phyloP scores from a whole-genome alignment of 129 eudicot species.

The Oenanthe sinensis region DNA sequence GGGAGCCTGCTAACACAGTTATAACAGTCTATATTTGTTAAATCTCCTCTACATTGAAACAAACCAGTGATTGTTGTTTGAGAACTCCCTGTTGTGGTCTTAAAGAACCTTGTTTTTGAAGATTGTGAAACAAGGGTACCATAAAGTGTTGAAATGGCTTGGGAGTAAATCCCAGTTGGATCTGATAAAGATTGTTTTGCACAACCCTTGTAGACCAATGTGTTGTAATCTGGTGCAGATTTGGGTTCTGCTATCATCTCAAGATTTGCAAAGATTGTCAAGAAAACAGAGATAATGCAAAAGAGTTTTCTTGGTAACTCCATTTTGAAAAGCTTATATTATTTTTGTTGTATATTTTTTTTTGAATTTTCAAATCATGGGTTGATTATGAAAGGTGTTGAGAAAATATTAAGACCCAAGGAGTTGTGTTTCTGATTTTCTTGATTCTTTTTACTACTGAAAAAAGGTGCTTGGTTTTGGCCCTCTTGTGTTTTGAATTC shows the following conservation, averaged over 20 bases:
- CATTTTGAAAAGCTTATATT: slow-evolving; percentile 10
- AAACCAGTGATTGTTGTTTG: slow-evolving; percentile 62
- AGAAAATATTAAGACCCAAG: slow-evolving; percentile 13
- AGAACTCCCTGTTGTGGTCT: slow-evolving; percentile 53
- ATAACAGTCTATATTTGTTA: slow-evolving; percentile 62
- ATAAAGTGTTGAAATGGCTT: slow-evolving; percentile 60
- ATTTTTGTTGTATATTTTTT: neutral
- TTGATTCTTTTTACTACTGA: neutral
- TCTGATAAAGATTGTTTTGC: slow-evolving; percentile 65
- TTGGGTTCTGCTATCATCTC: slow-evolving; percentile 18
- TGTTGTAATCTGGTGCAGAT: slow-evolving; percentile 47
- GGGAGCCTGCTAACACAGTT: slow-evolving; percentile 67
- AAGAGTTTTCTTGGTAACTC: slow-evolving; percentile 12
- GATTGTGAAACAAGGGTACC: slow-evolving; percentile 70
- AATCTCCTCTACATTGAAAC: slow-evolving; percentile 85
- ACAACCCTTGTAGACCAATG: slow-evolving; percentile 82
- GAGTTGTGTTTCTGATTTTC: neutral
- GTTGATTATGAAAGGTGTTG: slow-evolving; percentile 5
- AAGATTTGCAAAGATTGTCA: slow-evolving; percentile 11
- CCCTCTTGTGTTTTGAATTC: slow-evolving; percentile 9
- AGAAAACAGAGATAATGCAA: slow-evolving; percentile 13
- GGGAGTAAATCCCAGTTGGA: slow-evolving; percentile 71
- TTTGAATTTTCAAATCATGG: slow-evolving; percentile 22
- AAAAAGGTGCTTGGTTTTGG: slow-evolving; percentile 20
- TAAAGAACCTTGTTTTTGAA: slow-evolving; percentile 63